Evolutionary conservation across 495 filamentous ascomycete genomes (phyloP).

Genomic region (Podospora anserina): DNA sequence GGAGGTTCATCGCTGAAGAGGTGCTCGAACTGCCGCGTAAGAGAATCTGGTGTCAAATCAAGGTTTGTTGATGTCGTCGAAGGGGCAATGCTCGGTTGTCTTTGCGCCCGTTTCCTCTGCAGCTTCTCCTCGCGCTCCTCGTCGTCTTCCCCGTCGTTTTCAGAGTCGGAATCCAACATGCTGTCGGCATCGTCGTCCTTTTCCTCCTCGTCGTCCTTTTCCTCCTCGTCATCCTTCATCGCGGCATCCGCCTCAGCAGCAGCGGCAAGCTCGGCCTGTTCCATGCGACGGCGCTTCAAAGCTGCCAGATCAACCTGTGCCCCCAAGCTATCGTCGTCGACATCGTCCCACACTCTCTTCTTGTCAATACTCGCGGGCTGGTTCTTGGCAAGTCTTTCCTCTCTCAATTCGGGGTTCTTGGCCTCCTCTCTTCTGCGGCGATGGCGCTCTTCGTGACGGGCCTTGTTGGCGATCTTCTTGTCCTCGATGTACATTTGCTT

Average conservation of each 20-base stretch:
- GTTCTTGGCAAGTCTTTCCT: constrained; percentile 70
- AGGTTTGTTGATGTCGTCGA: constrained; percentile 70
- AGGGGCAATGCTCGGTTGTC: constrained; percentile 48
- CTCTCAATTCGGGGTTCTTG: constrained; percentile 72
- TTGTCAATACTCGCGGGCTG: constrained; percentile 79
- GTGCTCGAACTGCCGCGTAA: constrained; percentile 72
- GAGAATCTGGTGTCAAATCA: constrained; percentile 64
- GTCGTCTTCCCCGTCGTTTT: constrained; percentile 23
- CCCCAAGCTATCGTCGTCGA: constrained; percentile 73
- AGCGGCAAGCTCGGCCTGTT: constrained; percentile 56
- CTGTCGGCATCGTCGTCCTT: constrained; percentile 42
- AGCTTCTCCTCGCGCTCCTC: constrained; percentile 30
- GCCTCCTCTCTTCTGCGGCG: constrained; percentile 77
- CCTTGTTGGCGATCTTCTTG: constrained; percentile 68
- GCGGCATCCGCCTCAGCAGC: constrained; percentile 45
- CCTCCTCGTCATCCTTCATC: constrained; percentile 44
- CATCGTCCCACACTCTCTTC: constrained; percentile 91
- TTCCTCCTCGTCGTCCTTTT: constrained; percentile 48
- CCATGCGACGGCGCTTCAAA: constrained; percentile 66
- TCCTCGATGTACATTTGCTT: constrained; percentile 70
- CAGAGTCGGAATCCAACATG: constrained; percentile 21
- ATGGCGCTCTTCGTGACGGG: constrained; percentile 73
- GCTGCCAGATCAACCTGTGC: constrained; percentile 74
- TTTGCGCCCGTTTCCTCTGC: constrained; percentile 52
- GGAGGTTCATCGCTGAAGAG: constrained; percentile 67